phyloP scores from a whole-genome alignment of 768 basidiomycete genomes.

The Mycena galericulata region DNA sequence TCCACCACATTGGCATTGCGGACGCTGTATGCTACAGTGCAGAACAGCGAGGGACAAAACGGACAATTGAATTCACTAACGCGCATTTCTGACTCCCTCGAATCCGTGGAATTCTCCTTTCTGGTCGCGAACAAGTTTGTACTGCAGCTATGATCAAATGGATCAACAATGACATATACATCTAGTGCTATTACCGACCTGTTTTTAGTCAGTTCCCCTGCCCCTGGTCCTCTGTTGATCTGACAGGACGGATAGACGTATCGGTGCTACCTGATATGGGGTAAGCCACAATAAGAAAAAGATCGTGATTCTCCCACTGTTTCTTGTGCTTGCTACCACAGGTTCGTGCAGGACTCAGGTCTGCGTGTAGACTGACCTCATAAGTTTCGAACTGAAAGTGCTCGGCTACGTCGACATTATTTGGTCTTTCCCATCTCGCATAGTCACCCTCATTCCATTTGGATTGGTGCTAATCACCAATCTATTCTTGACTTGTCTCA shows the following conservation, averaged over 20 bases:
- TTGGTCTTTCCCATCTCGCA: background rate
- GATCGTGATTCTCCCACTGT: background rate
- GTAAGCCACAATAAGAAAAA: background rate
- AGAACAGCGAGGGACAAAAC: background rate
- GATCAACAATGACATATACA: background rate
- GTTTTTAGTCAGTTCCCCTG: background rate
- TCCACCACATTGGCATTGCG: background rate
- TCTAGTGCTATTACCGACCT: background rate
- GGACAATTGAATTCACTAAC: background rate
- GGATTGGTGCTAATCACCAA: background rate
- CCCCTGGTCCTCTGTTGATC: no score
- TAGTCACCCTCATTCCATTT: background rate
- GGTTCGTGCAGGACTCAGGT: background rate
- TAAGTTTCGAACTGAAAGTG: background rate
- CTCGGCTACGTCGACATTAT: background rate
- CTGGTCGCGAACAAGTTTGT: constrained; percentile 8
- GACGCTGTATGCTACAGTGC: background rate
- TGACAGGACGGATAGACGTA: background rate
- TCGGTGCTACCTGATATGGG: constrained; percentile 12
- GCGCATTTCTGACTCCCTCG: background rate
- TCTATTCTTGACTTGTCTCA: constrained; percentile 11
- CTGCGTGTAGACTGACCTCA: background rate
- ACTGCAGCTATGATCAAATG: no score
- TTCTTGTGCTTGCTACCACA: background rate
- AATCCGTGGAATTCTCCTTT: background rate